Evolutionary conservation across 2,329 filamentous ascomycete genomes (phyloP).

Genomic region (Epichloe sibirici): DNA sequence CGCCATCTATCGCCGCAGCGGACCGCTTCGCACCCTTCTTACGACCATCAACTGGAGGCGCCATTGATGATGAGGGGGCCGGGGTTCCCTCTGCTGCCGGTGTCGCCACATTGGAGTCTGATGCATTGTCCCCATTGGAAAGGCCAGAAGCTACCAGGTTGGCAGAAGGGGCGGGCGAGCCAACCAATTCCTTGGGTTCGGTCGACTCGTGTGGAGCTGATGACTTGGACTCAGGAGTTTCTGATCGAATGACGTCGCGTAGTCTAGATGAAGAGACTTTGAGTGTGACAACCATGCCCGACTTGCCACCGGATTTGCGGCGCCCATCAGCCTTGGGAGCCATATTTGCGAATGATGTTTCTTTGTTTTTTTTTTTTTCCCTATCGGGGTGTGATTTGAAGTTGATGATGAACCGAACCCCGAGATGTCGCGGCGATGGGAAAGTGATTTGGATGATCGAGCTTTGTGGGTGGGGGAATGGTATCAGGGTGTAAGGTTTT

Average conservation of each 20-base stretch:
- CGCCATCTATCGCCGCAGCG: constrained; percentile 47
- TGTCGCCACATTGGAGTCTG: constrained; percentile 48
- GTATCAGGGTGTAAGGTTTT: not conserved
- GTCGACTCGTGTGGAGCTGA: constrained; percentile 21
- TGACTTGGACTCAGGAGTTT: constrained; percentile 31
- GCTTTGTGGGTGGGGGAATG: not conserved
- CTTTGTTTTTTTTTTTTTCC: not conserved
- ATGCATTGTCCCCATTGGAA: constrained; percentile 42
- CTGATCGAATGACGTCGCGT: constrained; percentile 35
- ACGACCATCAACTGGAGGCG: constrained; percentile 44
- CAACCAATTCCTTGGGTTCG: constrained; percentile 25
- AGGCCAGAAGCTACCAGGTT: constrained; percentile 26
- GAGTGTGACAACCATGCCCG: constrained; percentile 35
- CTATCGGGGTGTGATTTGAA: constrained; percentile 4
- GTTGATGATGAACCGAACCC: not conserved
- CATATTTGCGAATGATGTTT: constrained; percentile 14
- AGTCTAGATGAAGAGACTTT: constrained; percentile 39
- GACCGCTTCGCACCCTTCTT: constrained; percentile 66
- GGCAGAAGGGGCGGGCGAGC: constrained; percentile 33
- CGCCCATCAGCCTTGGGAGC: constrained; percentile 23
- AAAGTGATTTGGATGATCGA: not conserved
- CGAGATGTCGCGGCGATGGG: not conserved
- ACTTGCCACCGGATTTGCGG: constrained; percentile 26
- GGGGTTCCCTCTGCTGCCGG: constrained; percentile 45
- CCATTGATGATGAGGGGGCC: constrained; percentile 41